These are phyloP conservation scores for Gynochthodes officinalis DNA, from an alignment of 257 asterid species.

Conservation along the genomic window DNA sequence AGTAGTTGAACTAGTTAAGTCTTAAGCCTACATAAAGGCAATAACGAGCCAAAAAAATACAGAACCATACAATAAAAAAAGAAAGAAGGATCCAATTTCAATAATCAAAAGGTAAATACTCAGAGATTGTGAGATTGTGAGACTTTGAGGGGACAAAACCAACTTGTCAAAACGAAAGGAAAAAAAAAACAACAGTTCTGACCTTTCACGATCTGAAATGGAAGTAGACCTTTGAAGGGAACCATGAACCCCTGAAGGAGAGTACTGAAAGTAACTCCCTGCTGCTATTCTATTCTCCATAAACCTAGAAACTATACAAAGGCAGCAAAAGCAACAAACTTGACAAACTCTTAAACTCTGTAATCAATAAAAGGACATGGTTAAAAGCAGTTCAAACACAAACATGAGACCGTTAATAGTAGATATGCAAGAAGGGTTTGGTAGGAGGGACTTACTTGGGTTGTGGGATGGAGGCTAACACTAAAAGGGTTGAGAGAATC, in stretches of 20 bases:
- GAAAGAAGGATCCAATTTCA: slow-evolving; percentile 6
- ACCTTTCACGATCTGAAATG: slow-evolving; percentile 73
- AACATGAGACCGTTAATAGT: not conserved
- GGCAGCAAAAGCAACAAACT: slow-evolving; percentile 9
- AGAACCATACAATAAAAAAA: not conserved
- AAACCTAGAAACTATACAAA: slow-evolving; percentile 12
- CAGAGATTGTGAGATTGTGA: not conserved
- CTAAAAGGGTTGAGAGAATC: not conserved
- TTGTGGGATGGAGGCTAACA: slow-evolving; percentile 6
- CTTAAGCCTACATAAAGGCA: not conserved
- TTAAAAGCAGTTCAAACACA: not conserved
- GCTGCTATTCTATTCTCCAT: slow-evolving; percentile 64
- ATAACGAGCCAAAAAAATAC: not conserved
- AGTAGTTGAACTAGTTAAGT: not conserved
- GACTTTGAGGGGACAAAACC: not conserved
- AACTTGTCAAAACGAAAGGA: not conserved
- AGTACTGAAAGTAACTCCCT: slow-evolving; percentile 68
- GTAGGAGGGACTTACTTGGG: slow-evolving; percentile 5
- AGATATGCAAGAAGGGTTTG: not conserved
- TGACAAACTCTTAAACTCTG: not conserved
- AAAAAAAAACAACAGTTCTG: not conserved
- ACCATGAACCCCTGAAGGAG: slow-evolving; percentile 50
- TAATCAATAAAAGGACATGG: slow-evolving; percentile 9
- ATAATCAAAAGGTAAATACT: not conserved
- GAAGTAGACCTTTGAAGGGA: slow-evolving; percentile 62